Base-by-base conservation (phyloP, 129 eudicot species). In the Erigeron canadensis region DNA sequence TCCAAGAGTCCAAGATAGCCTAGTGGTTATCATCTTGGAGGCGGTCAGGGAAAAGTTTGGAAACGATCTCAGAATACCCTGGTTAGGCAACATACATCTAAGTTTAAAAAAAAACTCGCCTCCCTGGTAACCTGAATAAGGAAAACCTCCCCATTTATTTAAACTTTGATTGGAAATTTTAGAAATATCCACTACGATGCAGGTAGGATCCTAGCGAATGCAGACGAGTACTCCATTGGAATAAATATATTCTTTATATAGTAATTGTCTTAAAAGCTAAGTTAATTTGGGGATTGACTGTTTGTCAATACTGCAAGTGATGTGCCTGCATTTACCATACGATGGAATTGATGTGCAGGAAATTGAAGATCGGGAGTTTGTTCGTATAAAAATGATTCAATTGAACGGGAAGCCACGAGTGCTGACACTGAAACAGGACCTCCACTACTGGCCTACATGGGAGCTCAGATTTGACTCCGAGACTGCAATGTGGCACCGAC, bases 371-470 rank as follows among this genome's bases (percentile, higher is more conserved):
- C 89, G 82, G 53, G 86, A 87, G 59, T 89, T 87, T 81, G 98
- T 90, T 51, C 96, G 98, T 40, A 86, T 87, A 34, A 84, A 76
- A 70, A 93, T 92, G 12, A 67, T 93, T 59, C 88, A 87, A 81
- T 79, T 93, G 72, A 93, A 84, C 22, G 96, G 96, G 68, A 89
- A 89, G 75, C 96, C 98, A 40, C 80, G 84, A 10, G 98, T 93
- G n/a, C 86, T 93, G 63, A 85, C 96, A 53, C 59, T 93, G 66
- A 93, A 89, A 90, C 98, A 89, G 83, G 98, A 93, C 76, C 77
- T 93, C 74, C 98, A 89, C 75, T 89, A 89, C 77, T 93, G 98
- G 98, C 95, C 96, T 47, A 87, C 95, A 11, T 89, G 96, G 96
- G 98, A 93, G 81, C 79, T 93, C 37, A 89, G 87, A 38, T 93